phyloP scores from a whole-genome alignment of 2,329 filamentous ascomycete species.

The Diplocarpon rosae region DNA sequence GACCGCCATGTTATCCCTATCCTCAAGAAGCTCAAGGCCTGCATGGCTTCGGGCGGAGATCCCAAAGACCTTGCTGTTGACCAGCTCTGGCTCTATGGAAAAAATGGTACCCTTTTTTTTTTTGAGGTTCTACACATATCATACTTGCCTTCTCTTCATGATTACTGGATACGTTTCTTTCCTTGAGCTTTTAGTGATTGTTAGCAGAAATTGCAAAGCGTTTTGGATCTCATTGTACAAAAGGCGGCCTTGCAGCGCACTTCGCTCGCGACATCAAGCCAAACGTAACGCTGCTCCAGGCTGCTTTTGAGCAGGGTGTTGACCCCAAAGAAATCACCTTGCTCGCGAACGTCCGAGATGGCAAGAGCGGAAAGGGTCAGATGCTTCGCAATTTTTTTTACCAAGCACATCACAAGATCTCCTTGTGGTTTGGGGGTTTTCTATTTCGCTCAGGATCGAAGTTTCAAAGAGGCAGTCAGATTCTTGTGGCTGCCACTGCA shows the following conservation, averaged over 20 bases:
- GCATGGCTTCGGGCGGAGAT: not conserved
- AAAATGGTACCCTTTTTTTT: not conserved
- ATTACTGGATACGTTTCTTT: not conserved
- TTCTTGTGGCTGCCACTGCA: conserved; percentile 10
- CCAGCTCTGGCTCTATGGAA: not conserved
- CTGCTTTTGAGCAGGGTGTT: not conserved
- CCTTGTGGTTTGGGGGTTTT: not conserved
- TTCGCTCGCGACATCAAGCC: conserved; percentile 11
- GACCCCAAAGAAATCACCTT: conserved; percentile 2
- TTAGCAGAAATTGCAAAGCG: conserved; percentile 44
- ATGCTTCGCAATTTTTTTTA: not conserved
- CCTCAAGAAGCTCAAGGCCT: not conserved
- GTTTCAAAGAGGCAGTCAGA: conserved; percentile 5
- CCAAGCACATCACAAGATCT: conserved; percentile 2
- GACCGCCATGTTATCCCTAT: not conserved
- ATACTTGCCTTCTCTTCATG: not conserved
- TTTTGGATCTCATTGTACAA: conserved; percentile 32
- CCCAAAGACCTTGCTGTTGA: not conserved
- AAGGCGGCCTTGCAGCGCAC: conserved; percentile 32
- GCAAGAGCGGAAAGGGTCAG: conserved; percentile 5
- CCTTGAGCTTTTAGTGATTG: not conserved
- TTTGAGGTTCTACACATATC: not conserved
- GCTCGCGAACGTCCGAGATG: conserved; percentile 1
- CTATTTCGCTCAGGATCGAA: not conserved
- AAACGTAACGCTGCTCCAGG: conserved; percentile 3